Percentiles rank a stretch among this genome's conserved stretches.
Evolutionary conservation across 2,329 filamentous ascomycete genomes (phyloP).

Genomic region (Paraconiothyrium sp.): DNA sequence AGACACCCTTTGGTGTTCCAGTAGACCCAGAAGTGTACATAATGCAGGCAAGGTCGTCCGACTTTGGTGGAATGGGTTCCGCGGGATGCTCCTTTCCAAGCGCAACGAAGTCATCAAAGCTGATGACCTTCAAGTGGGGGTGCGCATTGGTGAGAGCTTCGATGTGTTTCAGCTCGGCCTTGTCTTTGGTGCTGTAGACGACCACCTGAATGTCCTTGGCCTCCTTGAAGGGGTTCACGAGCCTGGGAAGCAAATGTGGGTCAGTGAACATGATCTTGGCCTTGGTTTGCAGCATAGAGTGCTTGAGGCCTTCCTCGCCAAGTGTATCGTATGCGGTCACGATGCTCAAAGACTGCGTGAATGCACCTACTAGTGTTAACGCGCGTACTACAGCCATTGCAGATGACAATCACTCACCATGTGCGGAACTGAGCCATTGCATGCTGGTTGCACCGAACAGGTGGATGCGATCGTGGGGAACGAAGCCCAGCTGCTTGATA

Average conservation of each 20-base stretch:
- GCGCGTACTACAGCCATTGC: background rate
- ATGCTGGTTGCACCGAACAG: conserved; percentile 83
- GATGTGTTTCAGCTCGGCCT: conserved; percentile 62
- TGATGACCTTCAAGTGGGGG: conserved; percentile 62
- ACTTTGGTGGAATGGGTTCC: conserved; percentile 74
- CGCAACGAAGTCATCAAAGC: conserved; percentile 65
- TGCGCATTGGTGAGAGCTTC: conserved; percentile 64
- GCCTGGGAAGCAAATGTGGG: conserved; percentile 71
- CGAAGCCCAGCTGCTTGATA: conserved; percentile 77
- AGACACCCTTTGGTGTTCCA: conserved; percentile 87
- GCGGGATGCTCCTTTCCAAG: conserved; percentile 72
- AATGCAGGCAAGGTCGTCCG: conserved; percentile 82
- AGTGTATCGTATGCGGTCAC: conserved; percentile 96
- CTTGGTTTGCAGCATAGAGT: conserved; percentile 83
- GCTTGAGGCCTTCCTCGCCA: conserved; percentile 82
- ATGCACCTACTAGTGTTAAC: conserved; percentile 58
- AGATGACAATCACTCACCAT: conserved; percentile 59
- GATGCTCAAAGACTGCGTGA: conserved; percentile 87
- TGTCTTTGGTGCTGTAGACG: conserved; percentile 66
- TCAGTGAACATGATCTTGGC: conserved; percentile 88
- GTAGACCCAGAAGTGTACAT: conserved; percentile 90
- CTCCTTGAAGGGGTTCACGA: conserved; percentile 64
- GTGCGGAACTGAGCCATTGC: conserved; percentile 85
- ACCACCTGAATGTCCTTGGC: conserved; percentile 65
- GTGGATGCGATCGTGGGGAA: conserved; percentile 74